Conservation (phyloP, 768 basidiomycete genomes). For the Boletus vinaceobasis region DNA sequence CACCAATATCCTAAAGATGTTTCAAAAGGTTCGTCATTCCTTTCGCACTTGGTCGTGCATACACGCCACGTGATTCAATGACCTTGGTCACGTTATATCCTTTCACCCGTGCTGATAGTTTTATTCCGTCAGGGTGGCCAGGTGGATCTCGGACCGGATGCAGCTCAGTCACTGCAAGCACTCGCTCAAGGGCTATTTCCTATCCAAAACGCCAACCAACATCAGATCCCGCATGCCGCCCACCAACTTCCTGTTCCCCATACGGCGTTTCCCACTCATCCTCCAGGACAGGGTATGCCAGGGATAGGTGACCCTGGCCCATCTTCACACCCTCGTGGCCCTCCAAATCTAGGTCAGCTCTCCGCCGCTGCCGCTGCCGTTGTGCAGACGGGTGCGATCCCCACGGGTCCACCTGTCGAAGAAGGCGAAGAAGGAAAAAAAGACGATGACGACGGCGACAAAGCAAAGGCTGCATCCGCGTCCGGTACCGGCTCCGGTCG, state of each 20-base stretch:
- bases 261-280: constrained; percentile 22
- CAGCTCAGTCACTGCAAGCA: constrained; percentile 55
- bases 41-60: background rate
- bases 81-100: constrained; percentile 23
- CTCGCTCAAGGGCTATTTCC: constrained; percentile 44
- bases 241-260: constrained; percentile 39
- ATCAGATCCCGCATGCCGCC: constrained; percentile 25
- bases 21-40: constrained; percentile 47
- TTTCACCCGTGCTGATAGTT: background rate
- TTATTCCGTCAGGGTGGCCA: constrained; percentile 38
- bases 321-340: constrained; percentile 69
- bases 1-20: constrained; percentile 55
- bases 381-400: constrained; percentile 37
- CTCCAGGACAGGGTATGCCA: constrained; percentile 40
- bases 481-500: constrained; percentile 36
- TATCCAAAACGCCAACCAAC: constrained; percentile 27
- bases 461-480: constrained; percentile 24
- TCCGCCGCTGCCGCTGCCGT: constrained; percentile 44
- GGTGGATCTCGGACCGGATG: constrained; percentile 57
- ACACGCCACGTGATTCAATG: constrained; percentile 24
- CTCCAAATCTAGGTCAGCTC: constrained; percentile 60
- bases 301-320: constrained; percentile 65
- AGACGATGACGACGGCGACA: constrained; percentile 29
- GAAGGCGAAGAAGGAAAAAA: constrained; percentile 21
- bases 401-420: constrained; percentile 15